Percentiles rank a stretch among this genome's conserved stretches.
These are phyloP conservation scores for Suhomyces coccinellae DNA, from an alignment of 1,139 yeast genomes.

Conservation along the genomic window DNA sequence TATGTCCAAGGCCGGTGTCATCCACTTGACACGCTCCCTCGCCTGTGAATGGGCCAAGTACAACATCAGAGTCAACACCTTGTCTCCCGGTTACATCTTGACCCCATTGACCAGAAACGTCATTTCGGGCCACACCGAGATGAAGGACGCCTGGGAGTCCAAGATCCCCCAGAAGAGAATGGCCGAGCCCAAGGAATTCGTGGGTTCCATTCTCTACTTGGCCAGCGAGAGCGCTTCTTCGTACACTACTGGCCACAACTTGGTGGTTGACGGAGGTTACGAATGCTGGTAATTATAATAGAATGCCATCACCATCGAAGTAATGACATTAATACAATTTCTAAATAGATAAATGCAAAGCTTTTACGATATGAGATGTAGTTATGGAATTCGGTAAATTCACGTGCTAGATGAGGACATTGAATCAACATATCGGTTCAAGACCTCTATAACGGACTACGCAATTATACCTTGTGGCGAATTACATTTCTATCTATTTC, in stretches of 20 bases:
- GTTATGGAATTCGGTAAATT: too few relatives aligned
- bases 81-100: constrained; percentile 50
- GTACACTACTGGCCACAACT: constrained; percentile 52
- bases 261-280: constrained; percentile 53
- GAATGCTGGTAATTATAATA: constrained; percentile 18
- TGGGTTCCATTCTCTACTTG: constrained; percentile 48
- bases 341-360: too few relatives aligned
- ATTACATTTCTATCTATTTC: too few relatives aligned
- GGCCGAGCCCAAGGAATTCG: constrained; percentile 54
- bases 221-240: constrained; percentile 44
- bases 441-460: too few relatives aligned
- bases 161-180: constrained; percentile 52
- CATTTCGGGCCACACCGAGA: constrained; percentile 44
- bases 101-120: constrained; percentile 52
- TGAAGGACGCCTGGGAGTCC: constrained; percentile 51
- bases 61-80: constrained; percentile 49
- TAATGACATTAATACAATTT: background rate
- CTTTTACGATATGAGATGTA: background rate
- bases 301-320: background rate
- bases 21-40: constrained; percentile 48
- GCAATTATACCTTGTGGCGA: too few relatives aligned
- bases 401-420: too few relatives aligned
- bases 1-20: constrained; percentile 54
- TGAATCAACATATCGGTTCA: too few relatives aligned
- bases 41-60: constrained; percentile 56